Conservation (phyloP, 2,329 filamentous ascomycete species). For the Curvularia spicifera region DNA sequence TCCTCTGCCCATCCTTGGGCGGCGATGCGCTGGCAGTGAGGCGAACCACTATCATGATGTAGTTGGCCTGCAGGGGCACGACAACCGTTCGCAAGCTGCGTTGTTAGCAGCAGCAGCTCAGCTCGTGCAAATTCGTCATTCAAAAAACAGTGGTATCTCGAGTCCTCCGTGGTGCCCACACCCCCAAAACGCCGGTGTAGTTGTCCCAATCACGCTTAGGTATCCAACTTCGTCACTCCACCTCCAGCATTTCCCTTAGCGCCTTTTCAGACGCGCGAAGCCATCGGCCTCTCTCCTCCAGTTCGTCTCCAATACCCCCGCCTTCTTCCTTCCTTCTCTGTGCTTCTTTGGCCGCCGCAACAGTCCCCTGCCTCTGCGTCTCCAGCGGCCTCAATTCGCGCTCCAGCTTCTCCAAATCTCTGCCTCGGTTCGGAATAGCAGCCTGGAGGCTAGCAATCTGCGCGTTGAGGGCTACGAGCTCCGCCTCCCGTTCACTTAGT, state of each 20-base stretch:
- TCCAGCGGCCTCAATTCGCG: slow-evolving; percentile 73
- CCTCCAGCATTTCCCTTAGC: slow-evolving; percentile 68
- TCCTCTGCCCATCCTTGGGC: slow-evolving; percentile 9
- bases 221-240: slow-evolving; percentile 47
- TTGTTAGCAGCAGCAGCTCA: not conserved
- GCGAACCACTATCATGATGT: slow-evolving; percentile 7
- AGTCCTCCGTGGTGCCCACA: slow-evolving; percentile 5
- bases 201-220: not conserved
- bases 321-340: slow-evolving; percentile 69
- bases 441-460: slow-evolving; percentile 61
- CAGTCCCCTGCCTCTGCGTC: slow-evolving; percentile 68
- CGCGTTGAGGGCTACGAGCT: slow-evolving; percentile 51
- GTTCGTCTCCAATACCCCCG: slow-evolving; percentile 71
- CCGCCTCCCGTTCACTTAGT: slow-evolving; percentile 50
- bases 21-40: slow-evolving; percentile 21
- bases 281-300: slow-evolving; percentile 79
- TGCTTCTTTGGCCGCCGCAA: slow-evolving; percentile 73
- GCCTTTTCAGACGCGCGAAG: slow-evolving; percentile 70
- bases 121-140: slow-evolving; percentile 1
- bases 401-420: slow-evolving; percentile 70
- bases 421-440: slow-evolving; percentile 68
- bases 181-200: slow-evolving; percentile 16
- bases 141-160: slow-evolving; percentile 21
- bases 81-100: slow-evolving; percentile 2
- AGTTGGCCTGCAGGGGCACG: slow-evolving; percentile 3